Conservation (phyloP, 208 protist species). For the Leishmania arabica region DNA sequence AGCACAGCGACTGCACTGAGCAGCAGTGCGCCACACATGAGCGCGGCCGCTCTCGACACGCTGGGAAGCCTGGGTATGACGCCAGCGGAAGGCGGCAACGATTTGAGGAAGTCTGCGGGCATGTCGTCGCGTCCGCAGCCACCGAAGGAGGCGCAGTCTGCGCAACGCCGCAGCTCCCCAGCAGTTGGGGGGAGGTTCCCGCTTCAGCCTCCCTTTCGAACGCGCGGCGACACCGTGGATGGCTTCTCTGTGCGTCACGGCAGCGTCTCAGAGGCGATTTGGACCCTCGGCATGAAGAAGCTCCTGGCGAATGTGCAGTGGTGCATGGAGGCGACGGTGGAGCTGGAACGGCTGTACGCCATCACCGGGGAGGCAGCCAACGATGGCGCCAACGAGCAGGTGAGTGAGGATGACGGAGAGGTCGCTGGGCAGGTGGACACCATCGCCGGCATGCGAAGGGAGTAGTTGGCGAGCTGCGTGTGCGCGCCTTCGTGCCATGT, state of each 20-base stretch:
- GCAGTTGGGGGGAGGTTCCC: not conserved
- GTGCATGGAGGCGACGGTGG: slow-evolving; percentile 63
- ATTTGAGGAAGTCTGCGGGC: not conserved
- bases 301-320: slow-evolving; percentile 76
- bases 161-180: not conserved
- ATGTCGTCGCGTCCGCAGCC: not conserved
- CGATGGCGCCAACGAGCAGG: slow-evolving; percentile 1
- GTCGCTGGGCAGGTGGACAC: not conserved
- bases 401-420: not conserved
- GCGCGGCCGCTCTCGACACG: not conserved
- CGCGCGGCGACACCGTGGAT: slow-evolving; percentile 48
- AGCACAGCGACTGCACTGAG: not conserved
- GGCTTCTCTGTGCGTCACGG: slow-evolving; percentile 72
- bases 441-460: not conserved
- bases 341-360: slow-evolving; percentile 48
- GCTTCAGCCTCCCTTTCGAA: slow-evolving; percentile 47
- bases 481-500: no score
- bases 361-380: slow-evolving; percentile 8
- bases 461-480: not conserved
- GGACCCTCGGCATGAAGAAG: slow-evolving; percentile 85
- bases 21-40: not conserved
- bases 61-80: not conserved
- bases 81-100: not conserved
- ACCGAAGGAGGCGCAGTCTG: not conserved
- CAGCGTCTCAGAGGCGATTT: slow-evolving; percentile 55